Conservation (phyloP, 2,329 filamentous ascomycete species). For the Pestalotiopsis sp. region DNA sequence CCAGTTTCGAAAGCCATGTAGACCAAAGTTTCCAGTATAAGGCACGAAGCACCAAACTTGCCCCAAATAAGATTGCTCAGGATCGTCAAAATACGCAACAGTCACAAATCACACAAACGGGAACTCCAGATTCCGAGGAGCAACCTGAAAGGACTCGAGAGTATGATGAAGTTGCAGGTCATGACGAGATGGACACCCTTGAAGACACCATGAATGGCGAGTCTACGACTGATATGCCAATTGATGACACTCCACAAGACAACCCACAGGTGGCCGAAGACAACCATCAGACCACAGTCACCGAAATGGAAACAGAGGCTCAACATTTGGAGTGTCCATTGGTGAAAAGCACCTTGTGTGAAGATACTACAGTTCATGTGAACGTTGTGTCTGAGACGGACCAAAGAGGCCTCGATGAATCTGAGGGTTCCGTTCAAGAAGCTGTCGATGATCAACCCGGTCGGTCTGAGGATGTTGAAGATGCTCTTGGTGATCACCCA, state of each 20-base stretch:
- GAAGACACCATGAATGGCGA: background rate
- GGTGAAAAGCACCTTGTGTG: background rate
- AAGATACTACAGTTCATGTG: background rate
- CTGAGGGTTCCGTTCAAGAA: background rate
- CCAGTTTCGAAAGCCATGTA: conserved; percentile 24
- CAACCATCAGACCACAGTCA: background rate
- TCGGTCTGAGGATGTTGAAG: background rate
- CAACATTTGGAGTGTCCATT: background rate
- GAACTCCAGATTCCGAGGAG: conserved; percentile 17
- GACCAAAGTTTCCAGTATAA: conserved; percentile 34
- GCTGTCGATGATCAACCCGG: background rate
- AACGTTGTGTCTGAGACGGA: background rate
- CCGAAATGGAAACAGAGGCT: background rate
- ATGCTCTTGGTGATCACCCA: too few relatives aligned
- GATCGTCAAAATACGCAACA: conserved; percentile 5
- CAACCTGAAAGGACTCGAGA: conserved; percentile 11
- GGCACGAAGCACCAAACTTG: conserved; percentile 24
- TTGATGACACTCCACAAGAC: background rate
- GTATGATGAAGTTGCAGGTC: background rate
- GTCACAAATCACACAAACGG: conserved; percentile 19
- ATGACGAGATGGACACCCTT: background rate
- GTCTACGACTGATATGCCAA: background rate
- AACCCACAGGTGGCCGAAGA: background rate
- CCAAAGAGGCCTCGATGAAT: background rate
- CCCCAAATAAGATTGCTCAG: background rate